A percentile compares a stretch with the other conserved stretches of the same genome.
Evolutionary conservation across 148 eudicot genomes (phyloP).

Genomic region (Beta vulgaris): DNA sequence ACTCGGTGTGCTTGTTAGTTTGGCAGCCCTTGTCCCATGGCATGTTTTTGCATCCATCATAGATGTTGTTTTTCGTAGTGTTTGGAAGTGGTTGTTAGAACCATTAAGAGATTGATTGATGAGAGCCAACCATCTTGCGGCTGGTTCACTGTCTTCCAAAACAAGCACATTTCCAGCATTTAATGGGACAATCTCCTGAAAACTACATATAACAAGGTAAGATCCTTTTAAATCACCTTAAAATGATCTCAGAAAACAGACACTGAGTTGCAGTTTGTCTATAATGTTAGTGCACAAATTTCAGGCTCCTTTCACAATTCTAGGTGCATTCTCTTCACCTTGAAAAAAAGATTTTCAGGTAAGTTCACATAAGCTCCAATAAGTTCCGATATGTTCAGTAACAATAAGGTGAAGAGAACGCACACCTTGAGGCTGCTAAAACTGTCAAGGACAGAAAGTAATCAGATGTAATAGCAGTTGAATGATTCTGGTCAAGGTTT

Average conservation of each 20-base stretch:
- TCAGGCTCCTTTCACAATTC: not conserved
- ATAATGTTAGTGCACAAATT: not conserved
- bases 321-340: too few species aligned
- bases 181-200: conserved; percentile 75
- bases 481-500: not conserved
- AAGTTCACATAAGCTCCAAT: too few species aligned
- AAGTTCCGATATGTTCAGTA: too few species aligned
- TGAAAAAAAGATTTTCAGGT: too few species aligned
- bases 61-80: conserved; percentile 31
- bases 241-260: not conserved
- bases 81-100: conserved; percentile 14
- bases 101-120: conserved; percentile 56
- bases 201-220: conserved; percentile 30
- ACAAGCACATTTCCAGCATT: conserved; percentile 81
- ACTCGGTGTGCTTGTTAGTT: conserved; percentile 25
- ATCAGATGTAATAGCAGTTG: not conserved
- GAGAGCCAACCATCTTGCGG: conserved; percentile 62
- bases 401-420: too few species aligned
- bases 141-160: conserved; percentile 65
- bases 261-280: not conserved
- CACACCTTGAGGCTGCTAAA: too few species aligned
- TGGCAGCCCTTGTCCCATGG: conserved; percentile 12
- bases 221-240: not conserved
- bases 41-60: conserved; percentile 21
- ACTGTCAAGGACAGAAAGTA: too few species aligned